phyloP scores from a whole-genome alignment of 2,329 filamentous ascomycete genomes.

The Pseudomassariella vexata region DNA sequence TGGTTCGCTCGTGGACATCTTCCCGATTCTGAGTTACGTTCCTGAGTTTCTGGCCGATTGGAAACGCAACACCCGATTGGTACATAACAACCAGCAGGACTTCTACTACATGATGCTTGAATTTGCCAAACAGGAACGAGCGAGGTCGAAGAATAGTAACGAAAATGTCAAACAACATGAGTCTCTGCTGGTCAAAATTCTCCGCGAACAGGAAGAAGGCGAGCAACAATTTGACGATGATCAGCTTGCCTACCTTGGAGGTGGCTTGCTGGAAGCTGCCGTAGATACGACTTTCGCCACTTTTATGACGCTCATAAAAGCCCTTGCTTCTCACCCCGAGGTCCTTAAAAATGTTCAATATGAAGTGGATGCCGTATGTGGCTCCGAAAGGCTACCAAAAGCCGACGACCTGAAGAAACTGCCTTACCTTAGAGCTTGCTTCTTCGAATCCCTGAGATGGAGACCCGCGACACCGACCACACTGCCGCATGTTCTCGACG shows the following conservation, averaged over 20 bases:
- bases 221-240: slow-evolving; percentile 9
- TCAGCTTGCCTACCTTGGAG: slow-evolving; percentile 11
- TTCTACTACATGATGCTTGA: slow-evolving; percentile 9
- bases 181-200: slow-evolving; percentile 7
- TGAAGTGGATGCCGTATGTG: slow-evolving; percentile 11
- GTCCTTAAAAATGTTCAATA: slow-evolving; percentile 10
- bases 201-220: slow-evolving; percentile 5
- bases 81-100: slow-evolving; percentile 6
- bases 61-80: slow-evolving; percentile 4
- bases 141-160: background rate
- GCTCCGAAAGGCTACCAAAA: slow-evolving; percentile 7
- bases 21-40: slow-evolving; percentile 7
- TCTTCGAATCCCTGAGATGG: slow-evolving; percentile 14
- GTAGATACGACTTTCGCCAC: slow-evolving; percentile 11
- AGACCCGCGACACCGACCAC: slow-evolving; percentile 9
- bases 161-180: background rate
- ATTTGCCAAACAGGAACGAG: slow-evolving; percentile 3
- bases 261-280: slow-evolving; percentile 12
- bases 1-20: slow-evolving; percentile 8
- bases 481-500: slow-evolving; percentile 9
- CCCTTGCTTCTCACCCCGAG: slow-evolving; percentile 11
- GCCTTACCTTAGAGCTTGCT: slow-evolving; percentile 14
- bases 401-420: slow-evolving; percentile 5
- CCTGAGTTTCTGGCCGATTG: slow-evolving; percentile 7
- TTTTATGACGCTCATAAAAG: slow-evolving; percentile 10